Percentiles rank a stretch among this genome's conserved stretches.
These are phyloP conservation scores for Boechera divaricarpa DNA, from an alignment of 345 rosid genomes.

Conservation along the genomic window DNA sequence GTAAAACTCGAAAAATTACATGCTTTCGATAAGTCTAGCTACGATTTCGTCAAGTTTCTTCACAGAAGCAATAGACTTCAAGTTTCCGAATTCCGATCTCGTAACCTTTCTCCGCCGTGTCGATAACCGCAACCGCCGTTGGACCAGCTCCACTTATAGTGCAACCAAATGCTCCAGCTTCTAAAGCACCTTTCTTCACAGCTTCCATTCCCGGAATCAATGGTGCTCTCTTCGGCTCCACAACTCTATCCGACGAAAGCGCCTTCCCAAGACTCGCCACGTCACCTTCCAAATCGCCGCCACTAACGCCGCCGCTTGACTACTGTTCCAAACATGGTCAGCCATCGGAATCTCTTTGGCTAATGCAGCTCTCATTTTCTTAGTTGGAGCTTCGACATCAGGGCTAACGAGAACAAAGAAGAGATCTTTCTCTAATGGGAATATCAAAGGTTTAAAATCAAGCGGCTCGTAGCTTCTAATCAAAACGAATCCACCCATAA, in stretches of 20 bases:
- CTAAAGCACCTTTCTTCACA: conserved; percentile 72
- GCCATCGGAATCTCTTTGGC: conserved; percentile 69
- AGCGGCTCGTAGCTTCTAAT: conserved; percentile 77
- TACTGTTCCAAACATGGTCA: conserved; percentile 87
- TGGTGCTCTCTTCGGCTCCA: conserved; percentile 86
- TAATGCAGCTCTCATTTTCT: conserved; percentile 87
- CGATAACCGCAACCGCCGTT: conserved; percentile 76
- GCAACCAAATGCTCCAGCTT: conserved; percentile 81
- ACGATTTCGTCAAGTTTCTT: conserved; percentile 65
- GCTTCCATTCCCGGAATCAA: conserved; percentile 88
- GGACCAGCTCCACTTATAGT: conserved; percentile 93
- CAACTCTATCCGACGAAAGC: conserved; percentile 67
- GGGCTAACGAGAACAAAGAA: conserved; percentile 77
- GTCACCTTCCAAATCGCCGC: conserved; percentile 77
- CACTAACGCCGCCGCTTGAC: conserved; percentile 83
- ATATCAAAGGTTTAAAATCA: conserved; percentile 58
- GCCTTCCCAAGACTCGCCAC: conserved; percentile 71
- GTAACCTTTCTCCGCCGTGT: conserved; percentile 54
- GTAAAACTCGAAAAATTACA: conserved; percentile 26
- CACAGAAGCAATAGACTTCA: conserved; percentile 63
- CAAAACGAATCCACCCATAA: conserved; percentile 85
- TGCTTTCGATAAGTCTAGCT: conserved; percentile 61
- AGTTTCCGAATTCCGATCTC: conserved; percentile 65
- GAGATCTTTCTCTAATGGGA: conserved; percentile 60
- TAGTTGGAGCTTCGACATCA: conserved; percentile 84